These are phyloP conservation scores for Pyrenophora tritici-repentis DNA, from an alignment of 2,329 filamentous ascomycete genomes.

Conservation along the genomic window DNA sequence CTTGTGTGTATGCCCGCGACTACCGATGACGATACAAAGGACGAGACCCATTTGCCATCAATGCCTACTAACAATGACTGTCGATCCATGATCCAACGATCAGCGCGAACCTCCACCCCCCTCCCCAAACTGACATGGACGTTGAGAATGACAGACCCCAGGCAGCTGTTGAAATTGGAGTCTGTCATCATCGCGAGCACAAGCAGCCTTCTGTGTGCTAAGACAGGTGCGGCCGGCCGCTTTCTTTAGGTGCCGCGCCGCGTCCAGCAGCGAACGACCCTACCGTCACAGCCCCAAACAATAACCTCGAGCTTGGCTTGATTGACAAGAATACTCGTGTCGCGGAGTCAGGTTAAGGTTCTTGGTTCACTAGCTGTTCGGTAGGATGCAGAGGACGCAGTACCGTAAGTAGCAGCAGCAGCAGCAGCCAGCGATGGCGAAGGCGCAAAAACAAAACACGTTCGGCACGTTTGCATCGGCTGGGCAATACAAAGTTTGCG, in stretches of 20 bases:
- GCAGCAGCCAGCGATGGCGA: background rate
- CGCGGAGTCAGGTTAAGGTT: no score
- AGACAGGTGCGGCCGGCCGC: conserved; percentile 2
- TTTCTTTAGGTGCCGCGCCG: background rate
- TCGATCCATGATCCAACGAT: background rate
- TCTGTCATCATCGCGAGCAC: background rate
- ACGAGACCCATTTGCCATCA: no score
- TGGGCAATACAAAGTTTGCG: no score
- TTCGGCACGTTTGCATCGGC: background rate
- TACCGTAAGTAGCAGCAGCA: no score
- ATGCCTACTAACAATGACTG: background rate
- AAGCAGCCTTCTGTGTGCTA: conserved; percentile 2
- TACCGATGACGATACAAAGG: no score
- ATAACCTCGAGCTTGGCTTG: no score
- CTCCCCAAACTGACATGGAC: background rate
- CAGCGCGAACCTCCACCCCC: background rate
- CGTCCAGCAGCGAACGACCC: no score
- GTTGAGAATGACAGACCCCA: background rate
- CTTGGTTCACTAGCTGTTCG: no score
- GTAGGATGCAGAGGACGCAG: no score
- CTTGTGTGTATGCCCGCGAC: background rate
- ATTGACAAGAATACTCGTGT: no score
- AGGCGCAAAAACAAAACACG: conserved; percentile 1
- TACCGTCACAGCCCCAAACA: no score
- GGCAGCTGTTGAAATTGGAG: conserved; percentile 6